A percentile compares a stretch with the other conserved stretches of the same genome.
Conservation (phyloP, 2,329 filamentous ascomycete species). For the Aspergillus brunneoviolaceus region DNA sequence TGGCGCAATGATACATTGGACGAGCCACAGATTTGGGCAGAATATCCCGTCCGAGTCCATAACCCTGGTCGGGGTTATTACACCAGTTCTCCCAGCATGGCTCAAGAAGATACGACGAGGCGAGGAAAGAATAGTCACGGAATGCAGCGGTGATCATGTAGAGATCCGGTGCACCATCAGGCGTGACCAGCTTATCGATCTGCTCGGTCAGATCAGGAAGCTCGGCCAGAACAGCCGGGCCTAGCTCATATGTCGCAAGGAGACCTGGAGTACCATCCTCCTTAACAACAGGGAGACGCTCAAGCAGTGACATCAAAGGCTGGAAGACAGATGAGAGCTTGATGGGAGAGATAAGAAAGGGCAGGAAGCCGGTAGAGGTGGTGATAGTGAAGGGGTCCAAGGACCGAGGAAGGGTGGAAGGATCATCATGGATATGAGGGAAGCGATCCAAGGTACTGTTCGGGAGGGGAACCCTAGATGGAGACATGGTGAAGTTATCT, state of each 20-base stretch:
- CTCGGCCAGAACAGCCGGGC: slow-evolving; percentile 68
- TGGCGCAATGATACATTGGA: slow-evolving; percentile 78
- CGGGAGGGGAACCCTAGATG: slow-evolving; percentile 31
- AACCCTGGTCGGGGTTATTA: slow-evolving; percentile 60
- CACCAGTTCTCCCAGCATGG: slow-evolving; percentile 77
- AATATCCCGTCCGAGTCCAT: slow-evolving; percentile 72
- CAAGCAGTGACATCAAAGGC: slow-evolving; percentile 67
- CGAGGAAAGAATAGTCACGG: slow-evolving; percentile 87
- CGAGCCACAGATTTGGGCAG: slow-evolving; percentile 74
- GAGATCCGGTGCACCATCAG: slow-evolving; percentile 62
- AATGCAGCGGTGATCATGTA: slow-evolving; percentile 83
- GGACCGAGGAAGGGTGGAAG: slow-evolving; percentile 39
- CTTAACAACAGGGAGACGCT: slow-evolving; percentile 76
- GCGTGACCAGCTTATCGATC: slow-evolving; percentile 63
- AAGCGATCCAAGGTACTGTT: slow-evolving; percentile 38
- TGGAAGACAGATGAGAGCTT: slow-evolving; percentile 72
- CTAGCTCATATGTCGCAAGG: slow-evolving; percentile 71
- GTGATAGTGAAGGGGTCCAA: slow-evolving; percentile 51
- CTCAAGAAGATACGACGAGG: slow-evolving; percentile 86
- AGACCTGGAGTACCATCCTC: slow-evolving; percentile 72
- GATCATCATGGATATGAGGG: slow-evolving; percentile 47
- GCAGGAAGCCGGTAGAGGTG: slow-evolving; percentile 47
- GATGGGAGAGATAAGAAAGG: slow-evolving; percentile 39
- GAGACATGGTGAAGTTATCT: slow-evolving; percentile 35
- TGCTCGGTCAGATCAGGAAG: slow-evolving; percentile 74